These are phyloP conservation scores for Cutaneotrichosporon mucoides DNA, from an alignment of 1,284 basidiomycete species.

Conservation along the genomic window DNA sequence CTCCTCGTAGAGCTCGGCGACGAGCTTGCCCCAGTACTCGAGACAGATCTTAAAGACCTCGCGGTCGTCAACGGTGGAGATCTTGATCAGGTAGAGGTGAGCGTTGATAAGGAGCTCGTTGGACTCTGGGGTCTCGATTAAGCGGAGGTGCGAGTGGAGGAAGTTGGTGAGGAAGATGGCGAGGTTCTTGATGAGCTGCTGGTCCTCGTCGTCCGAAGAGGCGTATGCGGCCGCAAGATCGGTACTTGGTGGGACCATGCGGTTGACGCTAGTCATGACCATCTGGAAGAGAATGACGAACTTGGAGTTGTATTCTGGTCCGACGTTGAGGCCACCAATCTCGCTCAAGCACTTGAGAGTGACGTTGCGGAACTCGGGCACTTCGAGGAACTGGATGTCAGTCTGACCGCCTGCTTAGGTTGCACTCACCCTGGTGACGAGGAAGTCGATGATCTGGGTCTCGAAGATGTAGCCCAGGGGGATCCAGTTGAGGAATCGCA, in stretches of 20 bases:
- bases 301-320: slow-evolving; percentile 97
- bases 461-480: slow-evolving; percentile 99
- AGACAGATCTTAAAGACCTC: slow-evolving; percentile 99
- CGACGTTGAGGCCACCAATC: slow-evolving; percentile 88
- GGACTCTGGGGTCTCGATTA: slow-evolving; percentile 86
- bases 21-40: slow-evolving; percentile 99
- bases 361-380: slow-evolving; percentile 94
- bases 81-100: slow-evolving; percentile 97
- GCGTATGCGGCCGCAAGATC: slow-evolving; percentile 76
- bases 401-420: too few species aligned
- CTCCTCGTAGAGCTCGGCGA: slow-evolving; percentile 97
- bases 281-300: slow-evolving; percentile 97
- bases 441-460: slow-evolving; percentile 92
- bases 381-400: slow-evolving; percentile 80
- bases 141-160: slow-evolving; percentile 82
- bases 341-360: slow-evolving; percentile 98
- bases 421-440: slow-evolving; percentile 65
- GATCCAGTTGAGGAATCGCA: slow-evolving; percentile 99
- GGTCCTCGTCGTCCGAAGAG: slow-evolving; percentile 84
- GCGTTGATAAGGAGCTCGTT: slow-evolving; percentile 93
- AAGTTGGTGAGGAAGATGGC: slow-evolving; percentile 97
- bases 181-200: slow-evolving; percentile 96
- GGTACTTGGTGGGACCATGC: slow-evolving; percentile 95
- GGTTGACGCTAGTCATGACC: slow-evolving; percentile 95
- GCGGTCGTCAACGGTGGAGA: slow-evolving; percentile 95